phyloP scores from a whole-genome alignment of 2,329 filamentous ascomycete genomes.

The Colletotrichum orbiculare region DNA sequence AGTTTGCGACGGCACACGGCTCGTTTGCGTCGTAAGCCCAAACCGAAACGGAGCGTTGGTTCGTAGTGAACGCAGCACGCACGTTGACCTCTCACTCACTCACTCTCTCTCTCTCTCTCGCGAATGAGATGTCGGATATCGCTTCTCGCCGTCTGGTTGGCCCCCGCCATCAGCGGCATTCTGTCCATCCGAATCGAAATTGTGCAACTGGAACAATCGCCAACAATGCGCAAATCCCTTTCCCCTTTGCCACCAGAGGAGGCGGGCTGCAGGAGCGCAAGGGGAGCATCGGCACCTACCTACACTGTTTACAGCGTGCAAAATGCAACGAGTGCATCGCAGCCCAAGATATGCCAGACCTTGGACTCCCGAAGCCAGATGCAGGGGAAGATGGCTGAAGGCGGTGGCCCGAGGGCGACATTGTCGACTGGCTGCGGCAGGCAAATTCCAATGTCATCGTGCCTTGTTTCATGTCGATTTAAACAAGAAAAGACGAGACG shows the following conservation, averaged over 20 bases:
- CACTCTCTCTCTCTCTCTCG: neutral
- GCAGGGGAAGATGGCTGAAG: constrained; percentile 8
- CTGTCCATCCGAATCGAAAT: constrained; percentile 12
- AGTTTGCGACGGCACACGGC: constrained; percentile 19
- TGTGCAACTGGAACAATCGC: neutral
- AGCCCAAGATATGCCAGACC: too few species aligned
- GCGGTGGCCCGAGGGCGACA: constrained; percentile 6
- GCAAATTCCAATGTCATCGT: constrained; percentile 5
- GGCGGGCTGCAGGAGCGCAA: constrained; percentile 18
- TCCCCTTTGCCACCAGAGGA: neutral
- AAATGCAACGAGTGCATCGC: too few species aligned
- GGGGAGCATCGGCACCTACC: neutral
- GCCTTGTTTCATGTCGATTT: constrained; percentile 25
- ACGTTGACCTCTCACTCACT: neutral
- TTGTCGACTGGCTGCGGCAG: constrained; percentile 11
- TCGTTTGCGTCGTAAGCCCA: constrained; percentile 31
- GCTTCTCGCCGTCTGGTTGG: constrained; percentile 18
- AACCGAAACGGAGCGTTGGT: constrained; percentile 13
- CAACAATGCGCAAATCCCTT: neutral
- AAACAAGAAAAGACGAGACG: constrained; percentile 15
- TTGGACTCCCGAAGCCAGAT: neutral
- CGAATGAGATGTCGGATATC: constrained; percentile 21
- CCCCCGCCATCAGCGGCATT: constrained; percentile 24
- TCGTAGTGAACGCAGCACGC: neutral
- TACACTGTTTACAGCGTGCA: too few species aligned